Percentiles rank a stretch among this genome's conserved stretches.
Conservation (phyloP, 208 protist species). For the Strigomonas culicis region DNA sequence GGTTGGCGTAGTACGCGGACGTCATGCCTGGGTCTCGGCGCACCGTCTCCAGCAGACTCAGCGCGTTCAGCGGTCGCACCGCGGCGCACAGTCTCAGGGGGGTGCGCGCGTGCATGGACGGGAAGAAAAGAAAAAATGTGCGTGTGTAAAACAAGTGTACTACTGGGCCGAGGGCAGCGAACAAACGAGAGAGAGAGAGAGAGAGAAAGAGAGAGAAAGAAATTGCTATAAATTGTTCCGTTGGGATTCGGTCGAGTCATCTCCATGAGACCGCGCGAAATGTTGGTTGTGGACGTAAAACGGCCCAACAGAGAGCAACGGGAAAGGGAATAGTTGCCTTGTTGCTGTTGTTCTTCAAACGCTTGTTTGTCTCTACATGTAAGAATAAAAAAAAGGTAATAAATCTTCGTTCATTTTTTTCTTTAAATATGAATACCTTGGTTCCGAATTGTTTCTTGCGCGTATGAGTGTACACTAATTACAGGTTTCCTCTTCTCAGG, state of each 20-base stretch:
- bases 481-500: too few species aligned
- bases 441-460: too few species aligned
- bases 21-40: slow-evolving; percentile 83
- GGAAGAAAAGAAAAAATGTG: background rate
- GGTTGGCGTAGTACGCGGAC: slow-evolving; percentile 77
- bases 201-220: slow-evolving; percentile 6
- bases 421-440: too few species aligned
- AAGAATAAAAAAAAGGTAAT: background rate
- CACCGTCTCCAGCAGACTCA: slow-evolving; percentile 58
- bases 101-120: too few species aligned
- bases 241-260: background rate
- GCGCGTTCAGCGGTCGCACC: too few species aligned
- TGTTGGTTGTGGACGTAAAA: background rate
- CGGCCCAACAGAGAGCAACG: background rate
- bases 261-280: background rate
- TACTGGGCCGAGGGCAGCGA: background rate
- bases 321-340: background rate
- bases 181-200: background rate
- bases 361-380: background rate
- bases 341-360: background rate
- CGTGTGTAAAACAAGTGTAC: background rate
- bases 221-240: background rate
- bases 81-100: too few species aligned
- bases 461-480: too few species aligned
- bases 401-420: slow-evolving; percentile 4